These are phyloP conservation scores for Flueggea neowawraea DNA, from an alignment of 441 rosid genomes.

Conservation along the genomic window DNA sequence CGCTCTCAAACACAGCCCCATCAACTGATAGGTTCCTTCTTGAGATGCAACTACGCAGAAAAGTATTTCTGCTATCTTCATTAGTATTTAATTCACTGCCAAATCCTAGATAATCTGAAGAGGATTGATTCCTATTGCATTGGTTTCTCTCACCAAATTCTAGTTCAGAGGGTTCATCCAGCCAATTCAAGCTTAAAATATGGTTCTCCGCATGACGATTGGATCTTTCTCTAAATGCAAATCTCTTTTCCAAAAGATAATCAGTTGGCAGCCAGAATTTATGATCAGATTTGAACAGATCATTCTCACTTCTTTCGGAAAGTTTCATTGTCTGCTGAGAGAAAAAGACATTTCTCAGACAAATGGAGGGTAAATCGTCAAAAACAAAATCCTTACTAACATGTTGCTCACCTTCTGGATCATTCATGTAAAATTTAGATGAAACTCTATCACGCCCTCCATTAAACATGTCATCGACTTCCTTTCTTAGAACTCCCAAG, in stretches of 20 bases:
- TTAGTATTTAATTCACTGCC: constrained; percentile 27
- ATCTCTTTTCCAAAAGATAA: constrained; percentile 32
- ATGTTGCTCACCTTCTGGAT: constrained; percentile 23
- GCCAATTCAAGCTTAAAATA: constrained; percentile 24
- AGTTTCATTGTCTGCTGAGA: constrained; percentile 13
- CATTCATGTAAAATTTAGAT: constrained; percentile 22
- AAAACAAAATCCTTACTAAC: constrained; percentile 21
- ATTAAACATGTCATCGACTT: constrained; percentile 21
- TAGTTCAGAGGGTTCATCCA: constrained; percentile 22
- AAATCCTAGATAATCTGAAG: constrained; percentile 28
- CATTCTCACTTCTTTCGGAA: constrained; percentile 21
- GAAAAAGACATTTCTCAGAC: constrained; percentile 21
- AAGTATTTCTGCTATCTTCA: constrained; percentile 31
- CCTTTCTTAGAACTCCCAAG: constrained; percentile 22
- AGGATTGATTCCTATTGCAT: constrained; percentile 17
- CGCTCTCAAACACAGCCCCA: constrained; percentile 26
- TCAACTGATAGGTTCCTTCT: constrained; percentile 31
- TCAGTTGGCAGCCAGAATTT: constrained; percentile 18
- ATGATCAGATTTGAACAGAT: constrained; percentile 30
- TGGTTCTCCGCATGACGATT: constrained; percentile 20
- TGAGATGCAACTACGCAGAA: constrained; percentile 49
- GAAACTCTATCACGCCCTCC: constrained; percentile 30
- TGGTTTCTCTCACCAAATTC: constrained; percentile 31
- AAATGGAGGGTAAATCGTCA: constrained; percentile 23
- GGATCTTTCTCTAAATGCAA: constrained; percentile 29